phyloP scores from a whole-genome alignment of 2,329 filamentous ascomycete genomes.

The Ophiostoma angusticollis region DNA sequence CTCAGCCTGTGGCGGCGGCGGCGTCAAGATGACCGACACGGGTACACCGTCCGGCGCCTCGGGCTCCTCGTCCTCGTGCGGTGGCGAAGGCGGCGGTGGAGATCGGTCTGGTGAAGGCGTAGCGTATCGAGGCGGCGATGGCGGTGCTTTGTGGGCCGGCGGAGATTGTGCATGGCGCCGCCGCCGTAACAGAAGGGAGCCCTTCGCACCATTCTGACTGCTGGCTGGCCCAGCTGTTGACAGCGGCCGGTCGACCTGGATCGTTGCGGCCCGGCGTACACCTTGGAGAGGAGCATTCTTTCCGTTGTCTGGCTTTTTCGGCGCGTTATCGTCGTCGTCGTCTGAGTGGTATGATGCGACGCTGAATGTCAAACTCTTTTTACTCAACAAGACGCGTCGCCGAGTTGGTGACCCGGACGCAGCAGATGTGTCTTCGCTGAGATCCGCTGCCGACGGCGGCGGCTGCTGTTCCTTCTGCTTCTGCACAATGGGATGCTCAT shows the following conservation, averaged over 20 bases:
- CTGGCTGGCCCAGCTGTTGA: background rate
- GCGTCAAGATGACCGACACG: slow-evolving; percentile 3
- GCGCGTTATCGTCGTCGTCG: slow-evolving; percentile 7
- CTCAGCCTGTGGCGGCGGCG: background rate
- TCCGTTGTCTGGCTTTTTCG: too few relatives aligned
- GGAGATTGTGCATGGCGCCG: background rate
- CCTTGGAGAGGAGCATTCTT: background rate
- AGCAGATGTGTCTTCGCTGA: slow-evolving; percentile 6
- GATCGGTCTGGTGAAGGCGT: slow-evolving; percentile 8
- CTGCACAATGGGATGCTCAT: slow-evolving; percentile 27
- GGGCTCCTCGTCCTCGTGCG: background rate
- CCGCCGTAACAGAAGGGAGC: too few relatives aligned
- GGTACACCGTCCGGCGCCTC: too few relatives aligned
- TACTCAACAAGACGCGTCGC: slow-evolving; percentile 7
- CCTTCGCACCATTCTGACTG: too few relatives aligned
- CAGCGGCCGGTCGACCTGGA: slow-evolving; percentile 1
- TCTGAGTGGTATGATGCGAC: slow-evolving; percentile 11
- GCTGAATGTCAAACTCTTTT: slow-evolving; percentile 12
- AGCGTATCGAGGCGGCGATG: background rate
- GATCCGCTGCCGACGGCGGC: background rate
- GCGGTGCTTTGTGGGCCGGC: background rate
- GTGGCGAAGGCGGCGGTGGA: slow-evolving; percentile 1
- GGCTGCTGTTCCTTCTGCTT: slow-evolving; percentile 2
- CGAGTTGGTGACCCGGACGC: slow-evolving; percentile 8
- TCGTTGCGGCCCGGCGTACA: slow-evolving; percentile 1